Conservation (phyloP, 75 land plant species). For the Sequoiadendron giganteum region DNA sequence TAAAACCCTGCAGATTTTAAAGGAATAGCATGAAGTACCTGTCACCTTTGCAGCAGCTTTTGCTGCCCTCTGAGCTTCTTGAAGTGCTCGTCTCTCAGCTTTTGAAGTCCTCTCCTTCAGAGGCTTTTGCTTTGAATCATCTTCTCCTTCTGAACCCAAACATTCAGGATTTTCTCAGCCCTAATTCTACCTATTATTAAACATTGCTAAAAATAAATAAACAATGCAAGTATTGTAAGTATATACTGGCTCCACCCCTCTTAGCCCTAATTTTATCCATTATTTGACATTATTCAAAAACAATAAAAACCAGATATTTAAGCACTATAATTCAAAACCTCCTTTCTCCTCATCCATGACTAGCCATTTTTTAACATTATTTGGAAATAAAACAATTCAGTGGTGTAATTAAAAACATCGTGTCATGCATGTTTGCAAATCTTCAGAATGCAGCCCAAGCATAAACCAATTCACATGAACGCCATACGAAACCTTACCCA, state of each 20-base stretch:
- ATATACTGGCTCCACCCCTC: not conserved
- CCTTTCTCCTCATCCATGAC: not conserved
- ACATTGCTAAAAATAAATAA: not conserved
- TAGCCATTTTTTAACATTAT: not conserved
- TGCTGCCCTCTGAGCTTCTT: constrained; percentile 93
- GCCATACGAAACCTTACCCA: not conserved
- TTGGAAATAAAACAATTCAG: not conserved
- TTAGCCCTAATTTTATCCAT: not conserved
- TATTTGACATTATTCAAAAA: not conserved
- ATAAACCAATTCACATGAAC: not conserved
- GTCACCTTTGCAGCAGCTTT: constrained; percentile 69
- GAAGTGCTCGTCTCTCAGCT: constrained; percentile 90
- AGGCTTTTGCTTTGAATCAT: constrained; percentile 34
- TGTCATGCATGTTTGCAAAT: too few relatives aligned
- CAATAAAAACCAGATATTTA: not conserved
- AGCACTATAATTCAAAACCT: not conserved
- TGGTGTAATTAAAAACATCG: not conserved
- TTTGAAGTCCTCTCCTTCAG: constrained; percentile 81
- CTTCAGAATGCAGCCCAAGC: not conserved
- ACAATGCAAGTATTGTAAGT: not conserved
- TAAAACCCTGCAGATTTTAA: not conserved
- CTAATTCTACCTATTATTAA: not conserved
- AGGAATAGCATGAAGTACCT: constrained; percentile 25
- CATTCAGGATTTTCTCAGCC: not conserved
- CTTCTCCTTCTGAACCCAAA: constrained; percentile 21